Conservation (phyloP, 768 basidiomycete genomes). For the Mycena belliarum region DNA sequence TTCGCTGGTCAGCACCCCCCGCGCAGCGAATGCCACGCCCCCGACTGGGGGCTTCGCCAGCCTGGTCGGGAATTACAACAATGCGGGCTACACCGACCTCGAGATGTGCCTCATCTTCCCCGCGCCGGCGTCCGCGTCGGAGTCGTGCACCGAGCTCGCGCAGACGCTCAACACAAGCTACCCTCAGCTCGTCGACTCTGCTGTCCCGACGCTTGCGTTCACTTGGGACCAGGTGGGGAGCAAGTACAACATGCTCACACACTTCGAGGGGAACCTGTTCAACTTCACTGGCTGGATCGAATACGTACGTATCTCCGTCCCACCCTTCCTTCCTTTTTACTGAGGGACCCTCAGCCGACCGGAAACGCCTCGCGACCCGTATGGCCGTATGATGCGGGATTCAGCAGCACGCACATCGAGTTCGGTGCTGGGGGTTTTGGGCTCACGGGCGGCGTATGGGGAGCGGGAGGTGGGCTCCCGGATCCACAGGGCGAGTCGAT, state of each 20-base stretch:
- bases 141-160: conserved; percentile 1
- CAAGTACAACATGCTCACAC: conserved; percentile 12
- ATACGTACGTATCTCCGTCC: background rate
- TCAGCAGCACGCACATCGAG: conserved; percentile 4
- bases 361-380: conserved; percentile 14
- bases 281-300: conserved; percentile 18
- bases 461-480: conserved; percentile 1
- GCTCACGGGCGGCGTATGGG: conserved; percentile 15
- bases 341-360: conserved; percentile 6
- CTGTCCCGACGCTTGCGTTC: conserved; percentile 15
- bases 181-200: background rate
- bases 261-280: conserved; percentile 16
- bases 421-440: conserved; percentile 15
- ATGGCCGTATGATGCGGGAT: conserved; percentile 13
- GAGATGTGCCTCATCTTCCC: conserved; percentile 15
- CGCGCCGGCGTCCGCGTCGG: background rate
- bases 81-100: conserved; percentile 12
- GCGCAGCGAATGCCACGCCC: conserved; percentile 9
- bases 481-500: conserved; percentile 8
- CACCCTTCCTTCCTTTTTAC: background rate
- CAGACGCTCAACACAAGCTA: conserved; percentile 10
- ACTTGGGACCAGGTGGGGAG: conserved; percentile 13
- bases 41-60: conserved; percentile 6
- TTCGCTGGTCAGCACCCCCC: conserved; percentile 7
- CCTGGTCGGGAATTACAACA: conserved; percentile 17